Base-by-base conservation (phyloP, 805 yeast species). In the Lipomyces sp. region DNA sequence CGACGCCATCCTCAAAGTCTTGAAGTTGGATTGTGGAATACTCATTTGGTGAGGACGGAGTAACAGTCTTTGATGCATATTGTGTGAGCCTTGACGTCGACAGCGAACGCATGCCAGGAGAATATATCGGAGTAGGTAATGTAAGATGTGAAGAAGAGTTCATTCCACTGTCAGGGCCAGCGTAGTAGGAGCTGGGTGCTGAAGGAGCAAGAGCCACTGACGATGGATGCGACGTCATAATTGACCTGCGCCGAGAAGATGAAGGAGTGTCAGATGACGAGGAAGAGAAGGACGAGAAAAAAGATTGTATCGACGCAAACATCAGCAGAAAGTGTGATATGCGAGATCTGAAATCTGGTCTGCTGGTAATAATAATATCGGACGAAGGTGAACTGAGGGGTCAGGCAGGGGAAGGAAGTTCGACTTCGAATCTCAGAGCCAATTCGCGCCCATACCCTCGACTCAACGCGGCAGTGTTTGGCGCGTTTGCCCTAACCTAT, bases 1-100 rank as follows among this genome's bases (percentile, higher is more conserved):
- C 79, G 33, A 90, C 88, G 58, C 96, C 96, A 55, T 86, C 89
- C 73, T 74, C 64, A 71, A 77, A 77, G 70, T 68, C 81, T 69
- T 63, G 77, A 60, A 77, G 76, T 73, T 80, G 82, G 64, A 78
- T 73, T 64, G 66, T 68, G 54, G 67, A 61, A 34, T 58, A 63
- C 7, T n/a, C 42, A 13, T 30, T 15, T 13, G 57, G 29, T 3
- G 57, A 10, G 18, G 58, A 54, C 18, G 15, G 55, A n/a, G 48
- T 15, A 6, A 58, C 13, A 7, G 57, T 30, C 5, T 42, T 45
- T 15, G 53, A 15, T 13, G 55, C 24, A 15, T 42, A 42, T 7
- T 42, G 35, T 24, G 62, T 33, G 39, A 66, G 62, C 29, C 60
- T 57, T n/a, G 66, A 34, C n/a, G 67, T 54, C 24, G 71, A 67